Evolutionary conservation across 1,284 basidiomycete genomes (phyloP).

Genomic region (Inonotus hispidus): DNA sequence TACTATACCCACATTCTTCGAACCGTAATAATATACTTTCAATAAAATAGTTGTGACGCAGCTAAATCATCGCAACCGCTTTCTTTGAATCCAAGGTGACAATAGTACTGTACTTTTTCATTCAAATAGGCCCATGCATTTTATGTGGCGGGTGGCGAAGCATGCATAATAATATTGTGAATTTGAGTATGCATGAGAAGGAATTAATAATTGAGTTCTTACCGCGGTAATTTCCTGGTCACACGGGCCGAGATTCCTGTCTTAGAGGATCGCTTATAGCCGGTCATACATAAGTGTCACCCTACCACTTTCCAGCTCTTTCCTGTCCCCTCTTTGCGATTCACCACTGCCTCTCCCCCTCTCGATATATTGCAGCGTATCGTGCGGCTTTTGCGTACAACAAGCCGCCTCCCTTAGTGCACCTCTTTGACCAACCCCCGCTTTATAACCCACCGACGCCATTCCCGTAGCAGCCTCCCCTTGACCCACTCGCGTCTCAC

Average conservation of each 20-base stretch:
- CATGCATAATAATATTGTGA: neutral
- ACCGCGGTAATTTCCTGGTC: neutral
- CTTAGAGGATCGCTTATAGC: conserved; percentile 7
- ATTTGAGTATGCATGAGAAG: too few relatives aligned
- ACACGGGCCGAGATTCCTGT: conserved; percentile 1
- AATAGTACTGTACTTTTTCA: neutral
- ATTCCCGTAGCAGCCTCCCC: conserved; percentile 1
- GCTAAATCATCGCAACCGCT: neutral
- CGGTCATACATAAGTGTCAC: conserved; percentile 11
- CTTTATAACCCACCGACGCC: neutral
- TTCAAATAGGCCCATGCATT: neutral
- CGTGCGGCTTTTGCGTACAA: neutral
- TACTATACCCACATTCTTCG: too few relatives aligned
- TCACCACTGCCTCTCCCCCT: neutral
- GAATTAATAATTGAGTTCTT: too few relatives aligned
- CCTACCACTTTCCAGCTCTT: neutral
- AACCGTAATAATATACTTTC: too few relatives aligned
- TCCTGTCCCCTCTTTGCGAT: neutral
- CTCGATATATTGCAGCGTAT: neutral
- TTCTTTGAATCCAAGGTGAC: neutral
- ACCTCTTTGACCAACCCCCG: neutral
- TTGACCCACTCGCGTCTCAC: conserved; percentile 8
- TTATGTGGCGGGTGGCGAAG: conserved; percentile 2
- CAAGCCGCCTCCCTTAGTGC: neutral
- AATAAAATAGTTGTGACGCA: too few relatives aligned